Percentiles rank a stretch among this genome's conserved stretches.
phyloP scores from a whole-genome alignment of 352 stramenopile genomes.

The Pythium aphanidermatum region DNA sequence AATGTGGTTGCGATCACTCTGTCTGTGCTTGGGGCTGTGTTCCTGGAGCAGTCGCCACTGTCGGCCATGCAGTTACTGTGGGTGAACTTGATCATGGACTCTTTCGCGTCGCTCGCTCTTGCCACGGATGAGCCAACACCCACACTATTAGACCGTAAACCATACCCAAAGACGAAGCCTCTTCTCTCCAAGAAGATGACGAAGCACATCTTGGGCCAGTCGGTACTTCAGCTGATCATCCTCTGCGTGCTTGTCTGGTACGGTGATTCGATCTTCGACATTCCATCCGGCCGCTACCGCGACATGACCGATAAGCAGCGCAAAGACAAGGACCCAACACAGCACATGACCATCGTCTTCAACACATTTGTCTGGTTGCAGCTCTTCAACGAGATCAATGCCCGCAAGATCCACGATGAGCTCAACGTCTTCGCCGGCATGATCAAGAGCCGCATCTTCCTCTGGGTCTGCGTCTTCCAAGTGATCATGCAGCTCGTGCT shows the following conservation, averaged over 20 bases:
- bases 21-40: conserved; percentile 86
- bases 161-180: conserved; percentile 89
- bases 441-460: conserved; percentile 88
- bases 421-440: conserved; percentile 94
- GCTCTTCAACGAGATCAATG: conserved; percentile 89
- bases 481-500: conserved; percentile 93
- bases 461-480: conserved; percentile 88
- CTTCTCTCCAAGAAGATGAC: conserved; percentile 94
- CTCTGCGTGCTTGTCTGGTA: conserved; percentile 86
- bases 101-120: conserved; percentile 93
- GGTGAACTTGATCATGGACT: conserved; percentile 99
- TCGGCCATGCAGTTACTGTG: conserved; percentile 96
- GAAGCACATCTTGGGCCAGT: conserved; percentile 94
- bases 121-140: conserved; percentile 90
- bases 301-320: conserved; percentile 32
- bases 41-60: conserved; percentile 82
- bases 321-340: conserved; percentile 40
- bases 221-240: conserved; percentile 87
- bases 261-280: conserved; percentile 43
- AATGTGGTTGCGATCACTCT: conserved; percentile 94
- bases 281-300: conserved; percentile 35
- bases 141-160: conserved; percentile 88
- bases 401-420: conserved; percentile 78
- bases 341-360: conserved; percentile 96
- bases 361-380: conserved; percentile 98